Base-by-base conservation (phyloP, 2,329 filamentous ascomycete species). In the Aschersonia sp. region DNA sequence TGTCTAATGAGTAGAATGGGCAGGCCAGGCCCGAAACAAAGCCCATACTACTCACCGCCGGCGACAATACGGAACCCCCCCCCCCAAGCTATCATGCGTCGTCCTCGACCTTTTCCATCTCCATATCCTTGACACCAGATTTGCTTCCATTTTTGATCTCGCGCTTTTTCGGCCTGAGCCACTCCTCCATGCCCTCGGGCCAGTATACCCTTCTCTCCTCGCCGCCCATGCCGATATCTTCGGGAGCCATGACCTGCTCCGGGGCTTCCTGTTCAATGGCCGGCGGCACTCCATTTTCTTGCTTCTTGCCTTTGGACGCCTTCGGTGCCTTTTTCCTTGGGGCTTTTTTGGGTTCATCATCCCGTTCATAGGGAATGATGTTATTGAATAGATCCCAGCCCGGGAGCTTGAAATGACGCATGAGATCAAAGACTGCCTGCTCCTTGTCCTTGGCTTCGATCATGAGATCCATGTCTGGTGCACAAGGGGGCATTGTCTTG, bases 361-460 rank as follows among this genome's bases (percentile, higher is more conserved):
- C 71, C 0, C 89, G 75, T 49, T 82, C 77, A 58, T 89, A 76
- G 0, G 89, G 88, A 2, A 90, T 70, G 2, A 97, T 69, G 47
- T 94, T 80, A 54, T 83, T 84, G 59, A 94, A 79, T 0, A 66
- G 74, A 22, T 92, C 73, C 65, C 81, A 85, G 0, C 88, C 88
- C 0, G 88, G 86, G 0, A 97, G 71, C 56, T 83, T 88, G 62
- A 88, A 94, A 0, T 73, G 88, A 29, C 84, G 76, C 88, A 95
- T 95, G 14, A 97, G 72, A 53, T 94, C 87, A 56, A 97, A 94
- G 0, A 95, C 87, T 0, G 90, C 88, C 63, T 97, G 90, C 61
- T 97, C 90, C 64, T 97, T 97, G 59, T 95, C 90, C 62, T 97
- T 97, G 44, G 90, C 90, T 66, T 97, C 90, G 50, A 97, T 95